These are phyloP conservation scores for Paramecium biaurelia DNA, from an alignment of 73 alveolate species.

Conservation along the genomic window DNA sequence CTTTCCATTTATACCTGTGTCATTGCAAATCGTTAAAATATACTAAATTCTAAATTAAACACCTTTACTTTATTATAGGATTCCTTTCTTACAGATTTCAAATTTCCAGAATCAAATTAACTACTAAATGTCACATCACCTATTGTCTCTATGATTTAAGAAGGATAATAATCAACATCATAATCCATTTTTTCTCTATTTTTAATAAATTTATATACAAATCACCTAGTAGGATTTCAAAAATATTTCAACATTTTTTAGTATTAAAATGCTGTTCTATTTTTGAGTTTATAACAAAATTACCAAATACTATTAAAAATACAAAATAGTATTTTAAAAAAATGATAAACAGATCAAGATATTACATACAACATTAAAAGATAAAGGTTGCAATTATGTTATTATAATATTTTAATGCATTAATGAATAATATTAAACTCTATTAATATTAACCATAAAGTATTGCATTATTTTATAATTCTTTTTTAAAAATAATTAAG, in stretches of 20 bases:
- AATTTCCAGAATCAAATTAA: slow-evolving; percentile 61
- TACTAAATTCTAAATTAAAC: not conserved
- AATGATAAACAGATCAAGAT: too few species aligned
- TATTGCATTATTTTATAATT: not conserved
- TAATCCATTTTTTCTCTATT: not conserved
- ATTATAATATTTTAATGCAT: too few species aligned
- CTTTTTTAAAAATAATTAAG: too few species aligned
- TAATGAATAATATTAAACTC: too few species aligned
- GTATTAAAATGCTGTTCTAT: not conserved
- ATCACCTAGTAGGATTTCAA: not conserved
- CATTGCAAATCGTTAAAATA: slow-evolving; percentile 32
- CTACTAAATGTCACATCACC: slow-evolving; percentile 45
- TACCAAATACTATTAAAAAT: too few species aligned
- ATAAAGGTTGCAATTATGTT: not conserved
- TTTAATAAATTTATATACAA: not conserved
- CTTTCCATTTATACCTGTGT: slow-evolving; percentile 11
- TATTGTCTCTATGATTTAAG: slow-evolving; percentile 35
- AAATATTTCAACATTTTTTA: not conserved
- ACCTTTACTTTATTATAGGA: not conserved
- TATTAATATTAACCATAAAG: not conserved
- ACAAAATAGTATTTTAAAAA: too few species aligned
- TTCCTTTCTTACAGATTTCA: slow-evolving; percentile 46
- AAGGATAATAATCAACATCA: slow-evolving; percentile 17
- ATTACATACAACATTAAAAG: too few species aligned
- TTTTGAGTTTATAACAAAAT: too few species aligned